Evolutionary conservation across 495 filamentous ascomycete species (phyloP).

Genomic region (Articulospora tetracladia): DNA sequence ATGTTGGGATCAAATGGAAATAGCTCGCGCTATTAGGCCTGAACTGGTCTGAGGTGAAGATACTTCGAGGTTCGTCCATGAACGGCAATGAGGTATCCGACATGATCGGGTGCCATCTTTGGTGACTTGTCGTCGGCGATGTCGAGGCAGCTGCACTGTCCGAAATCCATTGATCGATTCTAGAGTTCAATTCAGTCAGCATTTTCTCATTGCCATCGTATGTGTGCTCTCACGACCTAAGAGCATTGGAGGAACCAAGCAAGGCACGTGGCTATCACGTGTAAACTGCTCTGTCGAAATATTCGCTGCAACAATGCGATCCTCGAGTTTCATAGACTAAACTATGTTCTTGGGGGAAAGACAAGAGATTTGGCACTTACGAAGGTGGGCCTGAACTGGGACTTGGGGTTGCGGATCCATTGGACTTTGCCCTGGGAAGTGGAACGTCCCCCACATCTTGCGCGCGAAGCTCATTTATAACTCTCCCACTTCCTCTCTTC

Average conservation of each 20-base stretch:
- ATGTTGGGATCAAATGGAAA: constrained; percentile 31
- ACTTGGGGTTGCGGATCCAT: constrained; percentile 10
- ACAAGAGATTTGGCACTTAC: constrained; percentile 7
- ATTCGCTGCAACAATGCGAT: background rate
- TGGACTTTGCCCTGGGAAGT: background rate
- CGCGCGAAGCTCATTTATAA: constrained; percentile 32
- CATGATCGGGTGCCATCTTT: constrained; percentile 21
- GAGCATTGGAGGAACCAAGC: background rate
- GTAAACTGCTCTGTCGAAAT: background rate
- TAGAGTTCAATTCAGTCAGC: constrained; percentile 2
- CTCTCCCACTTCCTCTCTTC: constrained; percentile 31
- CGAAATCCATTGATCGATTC: constrained; percentile 21
- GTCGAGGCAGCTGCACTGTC: constrained; percentile 13
- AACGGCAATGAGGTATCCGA: constrained; percentile 12
- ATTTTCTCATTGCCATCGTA: background rate
- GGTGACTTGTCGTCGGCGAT: constrained; percentile 8
- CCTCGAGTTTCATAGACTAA: background rate
- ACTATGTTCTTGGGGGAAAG: background rate
- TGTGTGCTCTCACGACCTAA: background rate
- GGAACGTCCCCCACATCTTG: constrained; percentile 8
- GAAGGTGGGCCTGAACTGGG: constrained; percentile 18
- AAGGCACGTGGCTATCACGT: background rate
- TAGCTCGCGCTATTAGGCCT: constrained; percentile 26
- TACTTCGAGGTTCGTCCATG: constrained; percentile 24
- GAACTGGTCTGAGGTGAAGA: constrained; percentile 27